Evolutionary conservation across 129 eudicot species (phyloP).

Genomic region (Kitagawia praeruptora): DNA sequence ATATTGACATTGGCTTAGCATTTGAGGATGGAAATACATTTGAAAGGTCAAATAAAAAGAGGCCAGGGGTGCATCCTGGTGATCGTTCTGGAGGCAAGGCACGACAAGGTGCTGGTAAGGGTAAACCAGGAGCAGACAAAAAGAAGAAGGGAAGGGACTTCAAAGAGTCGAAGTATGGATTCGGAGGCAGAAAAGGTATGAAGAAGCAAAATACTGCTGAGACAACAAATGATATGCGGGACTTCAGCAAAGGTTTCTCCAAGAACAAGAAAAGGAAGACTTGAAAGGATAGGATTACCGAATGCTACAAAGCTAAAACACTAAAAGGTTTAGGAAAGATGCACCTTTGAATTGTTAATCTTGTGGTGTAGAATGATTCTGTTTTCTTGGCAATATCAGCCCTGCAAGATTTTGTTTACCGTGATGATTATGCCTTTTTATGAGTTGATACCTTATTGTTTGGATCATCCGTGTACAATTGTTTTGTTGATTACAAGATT

Average conservation of each 20-base stretch:
- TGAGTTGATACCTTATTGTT: background rate
- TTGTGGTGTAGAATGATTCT: background rate
- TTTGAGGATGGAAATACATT: slow-evolving; percentile 58
- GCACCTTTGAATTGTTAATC: background rate
- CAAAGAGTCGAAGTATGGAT: slow-evolving; percentile 66
- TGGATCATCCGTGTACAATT: background rate
- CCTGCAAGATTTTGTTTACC: background rate
- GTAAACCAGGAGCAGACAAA: slow-evolving; percentile 43
- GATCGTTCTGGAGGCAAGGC: slow-evolving; percentile 90
- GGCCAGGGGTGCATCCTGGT: slow-evolving; percentile 57
- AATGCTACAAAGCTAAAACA: background rate
- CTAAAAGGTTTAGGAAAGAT: background rate
- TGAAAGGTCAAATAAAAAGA: slow-evolving; percentile 46
- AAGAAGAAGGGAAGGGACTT: slow-evolving; percentile 58
- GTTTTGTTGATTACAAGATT: background rate
- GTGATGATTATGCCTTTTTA: background rate
- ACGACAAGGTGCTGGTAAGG: slow-evolving; percentile 42
- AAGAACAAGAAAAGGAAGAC: slow-evolving; percentile 55
- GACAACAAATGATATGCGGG: slow-evolving; percentile 62
- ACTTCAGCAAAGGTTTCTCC: slow-evolving; percentile 33
- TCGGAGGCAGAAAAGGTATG: slow-evolving; percentile 87
- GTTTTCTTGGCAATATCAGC: background rate
- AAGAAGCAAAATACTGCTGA: slow-evolving; percentile 91
- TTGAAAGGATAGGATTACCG: background rate
- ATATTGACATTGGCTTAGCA: slow-evolving; percentile 41